These are phyloP conservation scores for Verticillium klebahnii DNA, from an alignment of 2,329 filamentous ascomycete genomes.

Conservation along the genomic window DNA sequence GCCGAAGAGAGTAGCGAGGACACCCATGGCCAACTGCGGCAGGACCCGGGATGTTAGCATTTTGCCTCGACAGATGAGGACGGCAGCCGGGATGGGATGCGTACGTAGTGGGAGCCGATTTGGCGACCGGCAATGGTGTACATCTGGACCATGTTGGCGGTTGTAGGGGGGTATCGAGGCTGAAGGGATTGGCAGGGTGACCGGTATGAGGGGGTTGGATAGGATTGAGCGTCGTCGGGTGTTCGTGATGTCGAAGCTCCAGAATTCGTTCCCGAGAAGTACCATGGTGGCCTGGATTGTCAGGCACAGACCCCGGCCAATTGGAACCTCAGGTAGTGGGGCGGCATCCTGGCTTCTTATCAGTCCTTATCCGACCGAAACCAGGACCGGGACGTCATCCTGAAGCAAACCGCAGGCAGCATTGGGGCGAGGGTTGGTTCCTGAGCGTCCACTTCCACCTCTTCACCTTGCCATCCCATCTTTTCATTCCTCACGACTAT, in stretches of 20 bases:
- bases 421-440: neutral
- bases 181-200: constrained; percentile 21
- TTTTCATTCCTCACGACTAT: neutral
- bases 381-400: constrained; percentile 1
- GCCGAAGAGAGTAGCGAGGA: constrained; percentile 46
- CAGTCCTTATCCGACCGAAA: neutral
- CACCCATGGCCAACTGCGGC: constrained; percentile 51
- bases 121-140: constrained; percentile 56
- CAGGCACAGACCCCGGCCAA: neutral
- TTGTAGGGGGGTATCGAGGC: constrained; percentile 17
- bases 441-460: neutral
- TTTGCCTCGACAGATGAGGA: neutral
- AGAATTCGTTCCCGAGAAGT: constrained; percentile 9
- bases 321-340: neutral
- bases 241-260: constrained; percentile 13
- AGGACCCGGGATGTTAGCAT: constrained; percentile 12
- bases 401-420: constrained; percentile 2
- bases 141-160: constrained; percentile 40
- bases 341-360: neutral
- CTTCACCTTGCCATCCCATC: neutral
- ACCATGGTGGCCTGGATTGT: constrained; percentile 3
- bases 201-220: constrained; percentile 21
- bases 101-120: constrained; percentile 57
- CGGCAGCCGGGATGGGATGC: constrained; percentile 21
- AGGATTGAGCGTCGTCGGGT: constrained; percentile 13